Conservation (phyloP, 140 eudicot species). For the Anethum foeniculum region DNA sequence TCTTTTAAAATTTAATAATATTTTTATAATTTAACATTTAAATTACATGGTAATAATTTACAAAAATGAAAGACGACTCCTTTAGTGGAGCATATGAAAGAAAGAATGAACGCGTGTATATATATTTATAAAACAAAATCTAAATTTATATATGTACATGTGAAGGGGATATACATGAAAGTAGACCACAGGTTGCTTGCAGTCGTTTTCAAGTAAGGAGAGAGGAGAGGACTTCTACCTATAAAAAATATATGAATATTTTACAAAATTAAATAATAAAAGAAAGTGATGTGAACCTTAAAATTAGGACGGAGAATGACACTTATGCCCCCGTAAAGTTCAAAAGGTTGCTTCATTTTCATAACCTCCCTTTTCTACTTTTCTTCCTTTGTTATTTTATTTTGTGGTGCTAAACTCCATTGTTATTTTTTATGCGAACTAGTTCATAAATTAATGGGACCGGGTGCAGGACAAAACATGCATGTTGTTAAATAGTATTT, state of each 20-base stretch:
- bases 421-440: too few relatives aligned
- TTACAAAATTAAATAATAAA: not conserved
- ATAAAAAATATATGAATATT: not conserved
- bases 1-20: too few relatives aligned
- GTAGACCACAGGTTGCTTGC: constrained; percentile 56
- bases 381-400: not conserved
- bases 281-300: constrained; percentile 12
- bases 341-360: constrained; percentile 1
- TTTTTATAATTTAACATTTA: too few relatives aligned
- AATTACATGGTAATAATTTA: not conserved
- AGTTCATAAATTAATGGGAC: too few relatives aligned
- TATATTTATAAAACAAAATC: not conserved
- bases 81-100: not conserved
- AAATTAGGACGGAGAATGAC: constrained; percentile 17
- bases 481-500: too few relatives aligned
- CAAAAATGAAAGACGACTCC: not conserved
- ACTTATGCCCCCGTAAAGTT: constrained; percentile 10
- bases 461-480: too few relatives aligned
- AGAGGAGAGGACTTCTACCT: constrained; percentile 4
- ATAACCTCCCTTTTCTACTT: not conserved
- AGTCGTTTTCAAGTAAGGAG: constrained; percentile 31
- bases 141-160: not conserved
- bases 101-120: not conserved
- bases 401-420: too few relatives aligned
- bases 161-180: constrained; percentile 11